phyloP scores from a whole-genome alignment of 2,329 filamentous ascomycete genomes.

The Colletotrichum eleusines region DNA sequence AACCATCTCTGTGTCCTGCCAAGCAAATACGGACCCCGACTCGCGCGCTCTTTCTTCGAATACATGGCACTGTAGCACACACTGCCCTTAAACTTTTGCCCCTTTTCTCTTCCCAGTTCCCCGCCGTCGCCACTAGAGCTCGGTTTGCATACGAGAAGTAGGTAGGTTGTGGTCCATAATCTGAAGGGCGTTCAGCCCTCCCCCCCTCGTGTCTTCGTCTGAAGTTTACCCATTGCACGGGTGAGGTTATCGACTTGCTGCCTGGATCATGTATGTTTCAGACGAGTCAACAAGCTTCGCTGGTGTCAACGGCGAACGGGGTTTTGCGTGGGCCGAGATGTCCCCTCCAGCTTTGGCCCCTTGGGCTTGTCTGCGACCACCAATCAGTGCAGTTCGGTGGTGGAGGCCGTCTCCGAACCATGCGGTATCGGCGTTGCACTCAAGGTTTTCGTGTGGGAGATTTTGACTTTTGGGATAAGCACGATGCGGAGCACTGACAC shows the following conservation, averaged over 20 bases:
- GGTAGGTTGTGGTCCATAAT: neutral
- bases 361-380: neutral
- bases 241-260: neutral
- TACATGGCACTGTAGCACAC: rapidly evolving
- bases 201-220: neutral
- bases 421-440: neutral
- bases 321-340: neutral
- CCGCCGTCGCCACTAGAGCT: neutral
- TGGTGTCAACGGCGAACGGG: neutral
- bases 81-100: neutral
- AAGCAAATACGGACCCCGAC: conserved; percentile 31
- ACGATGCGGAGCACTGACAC: neutral
- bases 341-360: neutral
- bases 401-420: neutral
- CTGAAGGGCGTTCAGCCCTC: neutral
- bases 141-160: neutral
- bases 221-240: neutral
- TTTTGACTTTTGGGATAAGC: neutral
- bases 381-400: neutral
- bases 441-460: neutral
- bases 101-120: neutral
- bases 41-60: conserved; percentile 10
- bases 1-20: neutral
- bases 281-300: neutral
- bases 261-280: neutral